Conservation (phyloP, 306 rosid species). For the Dalbergia cultrata region DNA sequence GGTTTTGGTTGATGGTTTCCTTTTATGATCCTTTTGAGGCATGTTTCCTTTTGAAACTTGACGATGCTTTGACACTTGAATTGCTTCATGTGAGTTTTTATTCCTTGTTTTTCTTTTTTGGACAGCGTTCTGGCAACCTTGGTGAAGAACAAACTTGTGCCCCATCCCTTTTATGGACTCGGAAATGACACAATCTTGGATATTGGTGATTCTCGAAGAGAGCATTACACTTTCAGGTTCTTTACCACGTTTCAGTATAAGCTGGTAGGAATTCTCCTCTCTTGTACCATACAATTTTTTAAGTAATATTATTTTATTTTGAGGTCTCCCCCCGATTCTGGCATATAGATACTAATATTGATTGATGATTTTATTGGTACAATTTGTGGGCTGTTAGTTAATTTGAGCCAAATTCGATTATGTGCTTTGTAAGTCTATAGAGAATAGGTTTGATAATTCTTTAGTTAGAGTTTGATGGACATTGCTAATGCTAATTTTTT, state of each 20-base stretch:
- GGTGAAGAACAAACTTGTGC: slow-evolving; percentile 88
- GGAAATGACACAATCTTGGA: slow-evolving; percentile 77
- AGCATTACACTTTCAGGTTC: slow-evolving; percentile 92
- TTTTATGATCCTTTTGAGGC: too few relatives aligned
- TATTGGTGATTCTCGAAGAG: slow-evolving; percentile 92
- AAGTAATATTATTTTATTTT: background rate
- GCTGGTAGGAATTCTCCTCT: slow-evolving; percentile 58
- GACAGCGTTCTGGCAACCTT: slow-evolving; percentile 87
- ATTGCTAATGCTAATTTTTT: slow-evolving; percentile 25
- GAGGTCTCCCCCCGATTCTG: background rate
- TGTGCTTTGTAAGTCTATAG: slow-evolving; percentile 5
- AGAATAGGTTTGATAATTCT: slow-evolving; percentile 21
- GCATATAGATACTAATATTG: background rate
- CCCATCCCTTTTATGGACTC: slow-evolving; percentile 90
- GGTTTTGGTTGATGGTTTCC: background rate
- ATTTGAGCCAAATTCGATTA: slow-evolving; percentile 10
- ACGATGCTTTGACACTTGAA: background rate
- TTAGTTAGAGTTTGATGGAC: slow-evolving; percentile 29
- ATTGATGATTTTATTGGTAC: background rate
- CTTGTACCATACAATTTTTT: background rate
- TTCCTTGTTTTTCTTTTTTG: background rate
- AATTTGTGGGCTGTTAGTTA: background rate
- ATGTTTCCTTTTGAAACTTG: background rate
- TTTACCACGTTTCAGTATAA: slow-evolving; percentile 76
- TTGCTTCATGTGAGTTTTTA: background rate